Percentiles rank a stretch among this genome's conserved stretches.
Evolutionary conservation across 176 grass and related monocot genomes (phyloP).

Genomic region (Juncus effusus): DNA sequence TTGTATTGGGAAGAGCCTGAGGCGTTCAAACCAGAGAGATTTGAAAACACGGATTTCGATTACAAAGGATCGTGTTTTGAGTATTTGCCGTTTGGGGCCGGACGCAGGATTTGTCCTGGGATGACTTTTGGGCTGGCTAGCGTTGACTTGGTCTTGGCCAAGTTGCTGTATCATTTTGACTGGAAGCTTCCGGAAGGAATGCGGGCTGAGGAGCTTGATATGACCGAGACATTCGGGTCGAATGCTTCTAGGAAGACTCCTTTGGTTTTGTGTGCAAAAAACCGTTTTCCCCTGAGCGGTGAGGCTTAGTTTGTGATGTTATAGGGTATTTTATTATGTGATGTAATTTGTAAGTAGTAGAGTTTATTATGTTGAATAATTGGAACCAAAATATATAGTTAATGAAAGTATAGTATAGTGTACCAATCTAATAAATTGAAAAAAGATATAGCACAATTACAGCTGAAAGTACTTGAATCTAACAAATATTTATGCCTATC

Average conservation of each 20-base stretch:
- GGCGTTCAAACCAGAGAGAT: constrained; percentile 30
- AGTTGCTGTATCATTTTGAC: constrained; percentile 33
- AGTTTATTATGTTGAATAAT: neutral
- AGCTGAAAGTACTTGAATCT: neutral
- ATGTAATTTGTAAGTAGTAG: too few relatives aligned
- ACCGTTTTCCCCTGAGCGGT: neutral
- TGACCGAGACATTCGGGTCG: neutral
- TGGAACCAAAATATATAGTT: neutral
- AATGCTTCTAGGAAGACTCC: neutral
- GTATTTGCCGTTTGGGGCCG: constrained; percentile 28
- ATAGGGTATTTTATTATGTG: too few relatives aligned
- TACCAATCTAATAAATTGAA: neutral
- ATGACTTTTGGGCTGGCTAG: neutral
- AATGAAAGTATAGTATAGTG: too few relatives aligned
- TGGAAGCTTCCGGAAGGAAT: constrained; percentile 18
- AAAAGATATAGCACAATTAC: neutral
- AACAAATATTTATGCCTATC: neutral
- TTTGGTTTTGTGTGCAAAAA: neutral
- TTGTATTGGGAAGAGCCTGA: constrained; percentile 4
- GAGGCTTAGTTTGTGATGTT: too few relatives aligned
- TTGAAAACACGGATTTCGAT: neutral
- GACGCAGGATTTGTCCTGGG: constrained; percentile 36
- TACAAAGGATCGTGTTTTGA: constrained; percentile 11
- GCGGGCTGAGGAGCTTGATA: constrained; percentile 1
- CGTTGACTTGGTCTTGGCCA: constrained; percentile 3